Evolutionary conservation across 148 eudicot species (phyloP).

Genomic region (Camellia granthamiana): DNA sequence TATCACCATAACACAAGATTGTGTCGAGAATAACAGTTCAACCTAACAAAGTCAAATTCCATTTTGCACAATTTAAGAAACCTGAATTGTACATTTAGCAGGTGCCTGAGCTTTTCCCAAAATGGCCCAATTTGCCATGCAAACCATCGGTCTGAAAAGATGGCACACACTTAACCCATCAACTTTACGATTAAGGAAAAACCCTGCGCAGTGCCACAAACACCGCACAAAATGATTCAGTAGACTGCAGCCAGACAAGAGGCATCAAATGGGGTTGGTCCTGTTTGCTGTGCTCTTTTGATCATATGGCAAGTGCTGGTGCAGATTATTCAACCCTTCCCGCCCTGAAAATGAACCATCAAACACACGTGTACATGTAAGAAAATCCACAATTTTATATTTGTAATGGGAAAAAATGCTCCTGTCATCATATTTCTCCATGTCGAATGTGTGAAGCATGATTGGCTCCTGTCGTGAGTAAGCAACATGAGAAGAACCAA

Average conservation of each 20-base stretch:
- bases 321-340: conserved; percentile 13
- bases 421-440: background rate
- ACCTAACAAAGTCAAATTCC: background rate
- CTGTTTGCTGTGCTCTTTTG: background rate
- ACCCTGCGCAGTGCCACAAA: background rate
- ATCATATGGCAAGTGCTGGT: background rate
- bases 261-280: background rate
- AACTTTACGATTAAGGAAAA: background rate
- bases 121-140: background rate
- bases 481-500: background rate
- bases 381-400: background rate
- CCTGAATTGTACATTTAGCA: background rate
- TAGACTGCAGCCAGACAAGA: background rate
- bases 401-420: no score
- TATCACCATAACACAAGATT: background rate
- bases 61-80: background rate
- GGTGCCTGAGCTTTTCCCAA: background rate
- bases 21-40: background rate
- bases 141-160: background rate
- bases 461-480: background rate
- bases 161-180: background rate
- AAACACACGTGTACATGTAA: background rate
- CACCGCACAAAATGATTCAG: background rate
- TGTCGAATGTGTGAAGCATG: background rate
- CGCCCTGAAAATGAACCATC: conserved; percentile 17